These are phyloP conservation scores for Cymbidium sinense DNA, from an alignment of 106 monocot genomes.

Conservation along the genomic window DNA sequence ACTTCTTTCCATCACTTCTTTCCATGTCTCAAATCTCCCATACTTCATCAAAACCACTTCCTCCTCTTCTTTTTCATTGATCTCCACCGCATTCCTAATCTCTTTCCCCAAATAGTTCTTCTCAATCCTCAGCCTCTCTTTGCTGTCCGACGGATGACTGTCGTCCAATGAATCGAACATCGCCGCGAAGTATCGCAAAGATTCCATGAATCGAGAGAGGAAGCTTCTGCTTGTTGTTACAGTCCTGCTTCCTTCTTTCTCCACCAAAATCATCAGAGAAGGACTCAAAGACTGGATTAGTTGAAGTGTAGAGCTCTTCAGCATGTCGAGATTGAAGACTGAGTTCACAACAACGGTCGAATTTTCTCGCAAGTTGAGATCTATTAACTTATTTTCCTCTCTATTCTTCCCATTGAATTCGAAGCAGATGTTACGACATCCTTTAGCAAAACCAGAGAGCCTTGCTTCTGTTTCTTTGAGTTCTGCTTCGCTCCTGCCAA, in stretches of 20 bases:
- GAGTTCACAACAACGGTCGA: conserved; percentile 37
- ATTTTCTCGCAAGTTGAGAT: conserved; percentile 19
- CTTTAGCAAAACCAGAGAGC: conserved; percentile 33
- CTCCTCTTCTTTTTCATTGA: background rate
- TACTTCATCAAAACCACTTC: background rate
- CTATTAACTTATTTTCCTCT: background rate
- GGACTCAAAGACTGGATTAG: conserved; percentile 25
- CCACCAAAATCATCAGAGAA: conserved; percentile 28
- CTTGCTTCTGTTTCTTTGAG: conserved; percentile 37
- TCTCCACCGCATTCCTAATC: conserved; percentile 20
- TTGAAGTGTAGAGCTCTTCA: conserved; percentile 18
- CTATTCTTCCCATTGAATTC: conserved; percentile 32
- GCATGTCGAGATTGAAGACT: conserved; percentile 27
- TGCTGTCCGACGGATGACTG: conserved; percentile 30
- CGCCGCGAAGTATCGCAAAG: conserved; percentile 31
- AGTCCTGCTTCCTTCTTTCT: conserved; percentile 25
- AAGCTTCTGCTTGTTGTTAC: conserved; percentile 3
- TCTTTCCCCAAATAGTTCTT: conserved; percentile 41
- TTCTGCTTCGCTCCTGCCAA: conserved; percentile 28
- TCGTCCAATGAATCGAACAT: conserved; percentile 42
- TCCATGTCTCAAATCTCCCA: conserved; percentile 24
- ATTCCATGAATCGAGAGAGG: conserved; percentile 22
- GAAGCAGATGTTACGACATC: conserved; percentile 41
- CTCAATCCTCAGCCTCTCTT: conserved; percentile 41
- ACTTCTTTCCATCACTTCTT: conserved; percentile 24